phyloP scores from a whole-genome alignment of 2,329 filamentous ascomycete genomes.

The Diplodia intermedia region DNA sequence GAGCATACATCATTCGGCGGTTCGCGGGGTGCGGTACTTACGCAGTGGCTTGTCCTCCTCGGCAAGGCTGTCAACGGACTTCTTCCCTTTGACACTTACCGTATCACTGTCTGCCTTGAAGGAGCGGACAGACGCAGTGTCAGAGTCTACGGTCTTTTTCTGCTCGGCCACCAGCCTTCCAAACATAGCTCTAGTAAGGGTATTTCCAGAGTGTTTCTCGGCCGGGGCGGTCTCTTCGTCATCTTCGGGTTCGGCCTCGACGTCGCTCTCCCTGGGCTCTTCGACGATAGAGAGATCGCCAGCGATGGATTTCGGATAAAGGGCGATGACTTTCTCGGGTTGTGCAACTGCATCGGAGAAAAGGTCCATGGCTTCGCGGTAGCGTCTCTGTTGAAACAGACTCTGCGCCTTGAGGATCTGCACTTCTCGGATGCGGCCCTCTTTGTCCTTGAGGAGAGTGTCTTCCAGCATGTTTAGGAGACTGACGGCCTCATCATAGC shows the following conservation, averaged over 20 bases:
- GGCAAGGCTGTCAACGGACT: slow-evolving; percentile 49
- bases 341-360: slow-evolving; percentile 91
- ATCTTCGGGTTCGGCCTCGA: slow-evolving; percentile 37
- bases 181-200: slow-evolving; percentile 51
- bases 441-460: slow-evolving; percentile 84
- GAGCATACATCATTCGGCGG: background rate
- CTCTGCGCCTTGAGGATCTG: slow-evolving; percentile 90
- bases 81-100: slow-evolving; percentile 58
- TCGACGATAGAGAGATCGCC: slow-evolving; percentile 75
- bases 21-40: slow-evolving; percentile 24
- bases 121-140: slow-evolving; percentile 66
- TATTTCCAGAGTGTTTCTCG: slow-evolving; percentile 36
- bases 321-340: slow-evolving; percentile 81
- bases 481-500: slow-evolving; percentile 91
- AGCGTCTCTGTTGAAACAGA: slow-evolving; percentile 83
- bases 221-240: slow-evolving; percentile 33
- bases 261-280: slow-evolving; percentile 56
- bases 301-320: slow-evolving; percentile 85
- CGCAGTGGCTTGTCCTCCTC: slow-evolving; percentile 56
- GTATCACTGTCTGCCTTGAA: slow-evolving; percentile 64
- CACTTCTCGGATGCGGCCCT: slow-evolving; percentile 78
- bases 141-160: slow-evolving; percentile 54
- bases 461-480: slow-evolving; percentile 90
- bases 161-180: slow-evolving; percentile 55
- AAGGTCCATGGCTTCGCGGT: slow-evolving; percentile 83